phyloP scores from a whole-genome alignment of 257 asterid species.

The Ilex asprella region DNA sequence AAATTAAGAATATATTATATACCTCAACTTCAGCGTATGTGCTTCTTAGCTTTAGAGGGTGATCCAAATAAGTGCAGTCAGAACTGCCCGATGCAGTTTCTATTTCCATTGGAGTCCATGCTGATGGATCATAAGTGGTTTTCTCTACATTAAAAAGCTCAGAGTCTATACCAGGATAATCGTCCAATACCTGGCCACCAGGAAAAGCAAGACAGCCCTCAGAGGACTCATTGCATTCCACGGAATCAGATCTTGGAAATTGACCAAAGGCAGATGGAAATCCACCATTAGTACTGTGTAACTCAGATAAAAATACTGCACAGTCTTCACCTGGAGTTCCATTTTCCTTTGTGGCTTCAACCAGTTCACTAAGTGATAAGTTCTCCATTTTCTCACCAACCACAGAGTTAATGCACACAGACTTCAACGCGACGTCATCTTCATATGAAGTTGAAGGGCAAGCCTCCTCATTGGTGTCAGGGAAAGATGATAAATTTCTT shows the following conservation, averaged over 20 bases:
- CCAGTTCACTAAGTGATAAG: conserved; percentile 33
- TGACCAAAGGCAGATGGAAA: conserved; percentile 26
- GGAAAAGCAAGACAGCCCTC: conserved; percentile 14
- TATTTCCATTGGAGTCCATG: conserved; percentile 82
- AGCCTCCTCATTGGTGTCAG: conserved; percentile 19
- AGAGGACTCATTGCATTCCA: conserved; percentile 13
- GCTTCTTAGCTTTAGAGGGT: conserved; percentile 69
- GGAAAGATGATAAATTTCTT: conserved; percentile 18
- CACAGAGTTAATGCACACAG: conserved; percentile 15
- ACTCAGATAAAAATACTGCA: conserved; percentile 36
- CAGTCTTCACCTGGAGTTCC: conserved; percentile 27
- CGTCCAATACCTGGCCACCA: conserved; percentile 23
- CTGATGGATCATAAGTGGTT: conserved; percentile 35
- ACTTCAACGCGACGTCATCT: conserved; percentile 14
- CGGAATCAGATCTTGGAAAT: conserved; percentile 9
- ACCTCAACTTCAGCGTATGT: conserved; percentile 79
- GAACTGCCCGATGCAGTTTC: conserved; percentile 70
- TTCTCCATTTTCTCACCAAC: conserved; percentile 41
- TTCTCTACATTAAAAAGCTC: conserved; percentile 20
- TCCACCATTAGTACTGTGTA: conserved; percentile 31
- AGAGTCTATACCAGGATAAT: conserved; percentile 13
- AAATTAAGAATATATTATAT: conserved; percentile 13
- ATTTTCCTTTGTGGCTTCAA: conserved; percentile 21
- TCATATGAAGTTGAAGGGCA: conserved; percentile 8
- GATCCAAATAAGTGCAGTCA: conserved; percentile 51